phyloP scores from a whole-genome alignment of 129 eudicot species.

The Pittosporum tobira region DNA sequence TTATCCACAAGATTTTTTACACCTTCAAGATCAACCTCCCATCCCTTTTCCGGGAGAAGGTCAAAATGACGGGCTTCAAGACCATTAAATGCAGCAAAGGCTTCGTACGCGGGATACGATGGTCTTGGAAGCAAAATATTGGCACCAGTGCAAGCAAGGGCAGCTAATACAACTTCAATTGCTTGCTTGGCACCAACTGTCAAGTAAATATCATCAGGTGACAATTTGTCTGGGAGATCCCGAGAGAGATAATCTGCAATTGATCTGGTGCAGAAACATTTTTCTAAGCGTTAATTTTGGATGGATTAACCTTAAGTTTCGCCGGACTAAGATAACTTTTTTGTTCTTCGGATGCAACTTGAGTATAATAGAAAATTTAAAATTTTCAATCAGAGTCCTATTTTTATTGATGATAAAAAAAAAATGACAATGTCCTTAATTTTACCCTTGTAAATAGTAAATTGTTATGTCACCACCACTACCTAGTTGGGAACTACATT shows the following conservation, averaged over 20 bases:
- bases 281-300: neutral
- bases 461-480: no score
- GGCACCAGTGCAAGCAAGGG: conserved; percentile 39
- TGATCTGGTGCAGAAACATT: conserved; percentile 25
- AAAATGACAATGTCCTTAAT: neutral
- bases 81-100: conserved; percentile 22
- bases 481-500: no score
- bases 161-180: conserved; percentile 20
- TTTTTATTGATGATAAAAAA: no score
- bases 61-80: conserved; percentile 40
- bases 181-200: conserved; percentile 40
- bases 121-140: conserved; percentile 42
- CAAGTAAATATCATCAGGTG: conserved; percentile 30
- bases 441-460: no score
- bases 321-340: no score
- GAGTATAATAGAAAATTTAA: no score
- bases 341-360: no score
- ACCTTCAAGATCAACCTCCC: conserved; percentile 45
- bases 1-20: conserved; percentile 36
- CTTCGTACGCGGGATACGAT: conserved; percentile 32
- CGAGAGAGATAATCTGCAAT: conserved; percentile 38
- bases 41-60: conserved; percentile 37
- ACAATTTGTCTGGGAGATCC: conserved; percentile 30
- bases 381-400: no score
- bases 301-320: neutral